These are phyloP conservation scores for Haplosporangium sp. DNA, from an alignment of 371 early-diverging fungal species.

Conservation along the genomic window DNA sequence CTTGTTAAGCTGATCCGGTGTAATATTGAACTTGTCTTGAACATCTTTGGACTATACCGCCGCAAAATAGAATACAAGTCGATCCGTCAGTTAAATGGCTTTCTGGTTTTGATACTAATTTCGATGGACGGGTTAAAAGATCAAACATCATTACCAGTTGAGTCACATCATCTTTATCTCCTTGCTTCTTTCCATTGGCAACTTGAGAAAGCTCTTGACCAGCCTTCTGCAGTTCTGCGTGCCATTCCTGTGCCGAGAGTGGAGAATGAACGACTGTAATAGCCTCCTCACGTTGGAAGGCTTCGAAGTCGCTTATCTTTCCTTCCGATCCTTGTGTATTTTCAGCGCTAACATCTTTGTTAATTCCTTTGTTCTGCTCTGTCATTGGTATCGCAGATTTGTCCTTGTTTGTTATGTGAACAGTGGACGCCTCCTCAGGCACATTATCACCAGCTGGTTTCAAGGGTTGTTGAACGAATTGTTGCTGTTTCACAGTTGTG, in stretches of 20 bases:
- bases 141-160: conserved; percentile 48
- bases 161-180: conserved; percentile 49
- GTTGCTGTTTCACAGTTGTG: conserved; percentile 26
- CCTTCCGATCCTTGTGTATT: not conserved
- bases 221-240: conserved; percentile 36
- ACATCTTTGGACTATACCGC: conserved; percentile 57
- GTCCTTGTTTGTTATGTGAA: not conserved
- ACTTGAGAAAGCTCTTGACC: conserved; percentile 23
- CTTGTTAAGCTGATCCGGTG: conserved; percentile 68
- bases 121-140: not conserved
- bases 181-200: conserved; percentile 21
- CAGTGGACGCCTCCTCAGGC: not conserved
- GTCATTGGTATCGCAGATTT: not conserved
- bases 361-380: conserved; percentile 6
- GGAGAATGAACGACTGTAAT: conserved; percentile 39
- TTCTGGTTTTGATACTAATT: not conserved
- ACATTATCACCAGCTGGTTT: conserved; percentile 1
- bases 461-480: conserved; percentile 10
- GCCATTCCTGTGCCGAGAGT: conserved; percentile 37
- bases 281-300: conserved; percentile 41
- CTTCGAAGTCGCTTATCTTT: conserved; percentile 16
- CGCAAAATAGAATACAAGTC: not conserved
- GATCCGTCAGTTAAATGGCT: too few species aligned
- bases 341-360: too few species aligned
- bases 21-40: conserved; percentile 70